Conservation (phyloP, 2,329 filamentous ascomycete genomes). For the Talaromyces funiculosus region DNA sequence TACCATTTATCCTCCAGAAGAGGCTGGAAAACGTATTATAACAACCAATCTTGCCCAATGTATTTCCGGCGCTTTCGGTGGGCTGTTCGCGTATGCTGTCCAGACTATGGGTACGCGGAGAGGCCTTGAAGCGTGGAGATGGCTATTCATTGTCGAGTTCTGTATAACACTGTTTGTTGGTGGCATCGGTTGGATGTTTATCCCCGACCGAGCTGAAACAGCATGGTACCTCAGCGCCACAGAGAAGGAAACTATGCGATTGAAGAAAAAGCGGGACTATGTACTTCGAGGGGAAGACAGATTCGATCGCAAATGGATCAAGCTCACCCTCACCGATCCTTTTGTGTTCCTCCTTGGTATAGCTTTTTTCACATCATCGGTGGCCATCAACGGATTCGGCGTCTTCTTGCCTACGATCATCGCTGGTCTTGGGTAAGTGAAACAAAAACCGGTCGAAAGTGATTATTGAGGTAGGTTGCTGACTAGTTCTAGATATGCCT, state of each 20-base stretch:
- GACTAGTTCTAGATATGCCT: constrained; percentile 1
- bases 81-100: constrained; percentile 7
- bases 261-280: not conserved
- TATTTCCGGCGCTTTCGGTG: constrained; percentile 8
- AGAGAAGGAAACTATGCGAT: constrained; percentile 9
- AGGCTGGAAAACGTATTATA: constrained; percentile 10
- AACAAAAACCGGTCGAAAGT: no score
- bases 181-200: not conserved
- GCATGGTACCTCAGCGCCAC: not conserved
- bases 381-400: constrained; percentile 8
- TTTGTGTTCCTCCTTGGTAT: constrained; percentile 7
- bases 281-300: not conserved
- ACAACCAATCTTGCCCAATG: constrained; percentile 4
- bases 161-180: constrained; percentile 8
- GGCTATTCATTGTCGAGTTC: constrained; percentile 11
- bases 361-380: constrained; percentile 8
- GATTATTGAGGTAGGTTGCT: not conserved
- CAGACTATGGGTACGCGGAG: not conserved
- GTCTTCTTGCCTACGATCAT: constrained; percentile 10
- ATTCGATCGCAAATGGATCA: constrained; percentile 8
- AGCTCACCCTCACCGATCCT: constrained; percentile 1
- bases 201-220: constrained; percentile 1
- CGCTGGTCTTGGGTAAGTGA: constrained; percentile 9
- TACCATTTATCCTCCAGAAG: not conserved
- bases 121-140: constrained; percentile 5